Percentiles rank a stretch among this genome's conserved stretches.
These are phyloP conservation scores for Colletotrichum sp. DNA, from an alignment of 2,329 filamentous ascomycete species.

Conservation along the genomic window DNA sequence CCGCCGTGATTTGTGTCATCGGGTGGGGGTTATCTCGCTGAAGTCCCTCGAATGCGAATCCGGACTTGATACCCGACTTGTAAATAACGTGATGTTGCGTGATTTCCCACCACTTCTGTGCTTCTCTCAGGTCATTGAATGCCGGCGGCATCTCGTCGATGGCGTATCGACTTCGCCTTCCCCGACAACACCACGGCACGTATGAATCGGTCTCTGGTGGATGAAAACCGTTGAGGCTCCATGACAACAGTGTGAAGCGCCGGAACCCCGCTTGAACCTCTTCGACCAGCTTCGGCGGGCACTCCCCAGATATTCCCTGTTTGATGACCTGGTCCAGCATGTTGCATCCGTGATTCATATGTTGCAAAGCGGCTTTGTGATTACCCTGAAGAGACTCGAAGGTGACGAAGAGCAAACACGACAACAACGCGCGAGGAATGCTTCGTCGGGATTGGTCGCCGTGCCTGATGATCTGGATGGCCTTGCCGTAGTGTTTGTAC, in stretches of 20 bases:
- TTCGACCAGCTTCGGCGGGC: neutral
- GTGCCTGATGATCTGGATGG: constrained; percentile 37
- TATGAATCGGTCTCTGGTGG: neutral
- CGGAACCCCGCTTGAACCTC: neutral
- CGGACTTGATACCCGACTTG: neutral
- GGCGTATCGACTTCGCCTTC: neutral
- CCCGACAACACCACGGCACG: constrained; percentile 14
- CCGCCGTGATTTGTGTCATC: neutral
- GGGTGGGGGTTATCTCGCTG: neutral
- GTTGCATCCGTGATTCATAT: constrained; percentile 37
- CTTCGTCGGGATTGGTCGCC: constrained; percentile 34
- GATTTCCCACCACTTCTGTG: constrained; percentile 1
- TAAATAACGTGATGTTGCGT: constrained; percentile 6
- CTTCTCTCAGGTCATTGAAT: neutral
- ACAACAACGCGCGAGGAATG: constrained; percentile 39
- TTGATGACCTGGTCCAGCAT: neutral
- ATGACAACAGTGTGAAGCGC: neutral
- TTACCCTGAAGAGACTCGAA: constrained; percentile 45
- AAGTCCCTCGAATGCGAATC: constrained; percentile 19
- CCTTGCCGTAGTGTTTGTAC: constrained; percentile 44
- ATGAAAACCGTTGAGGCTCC: neutral
- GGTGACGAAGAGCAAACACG: constrained; percentile 44
- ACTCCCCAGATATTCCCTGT: neutral
- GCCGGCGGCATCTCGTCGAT: constrained; percentile 1
- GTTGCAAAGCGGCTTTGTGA: constrained; percentile 40